Percentiles rank a stretch among this genome's conserved stretches.
Evolutionary conservation across 2,329 filamentous ascomycete species (phyloP).

Genomic region (Aspergillus hiratsukae): DNA sequence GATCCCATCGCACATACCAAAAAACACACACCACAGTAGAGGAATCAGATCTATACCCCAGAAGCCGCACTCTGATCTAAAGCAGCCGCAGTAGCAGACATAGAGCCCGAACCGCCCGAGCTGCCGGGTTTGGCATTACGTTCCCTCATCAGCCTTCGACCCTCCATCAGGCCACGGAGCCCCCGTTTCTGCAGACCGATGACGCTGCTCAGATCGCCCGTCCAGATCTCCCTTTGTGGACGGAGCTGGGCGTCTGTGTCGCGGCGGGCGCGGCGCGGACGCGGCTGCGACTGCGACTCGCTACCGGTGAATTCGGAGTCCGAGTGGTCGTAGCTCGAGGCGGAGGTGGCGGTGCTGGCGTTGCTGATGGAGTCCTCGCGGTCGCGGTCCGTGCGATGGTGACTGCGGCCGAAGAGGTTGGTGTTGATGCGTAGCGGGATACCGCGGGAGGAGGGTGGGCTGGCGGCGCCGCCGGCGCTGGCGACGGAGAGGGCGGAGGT

Average conservation of each 20-base stretch:
- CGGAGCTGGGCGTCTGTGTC: conserved; percentile 31
- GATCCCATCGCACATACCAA: background rate
- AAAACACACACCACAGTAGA: background rate
- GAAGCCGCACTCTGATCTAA: background rate
- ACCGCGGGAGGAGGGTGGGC: conserved; percentile 25
- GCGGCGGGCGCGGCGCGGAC: conserved; percentile 33
- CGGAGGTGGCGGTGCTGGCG: conserved; percentile 35
- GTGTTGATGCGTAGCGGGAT: conserved; percentile 40
- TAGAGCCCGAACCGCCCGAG: conserved; percentile 6
- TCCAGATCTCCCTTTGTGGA: conserved; percentile 66
- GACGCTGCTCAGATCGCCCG: conserved; percentile 68
- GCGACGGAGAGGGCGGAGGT: conserved; percentile 20
- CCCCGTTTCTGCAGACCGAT: conserved; percentile 95
- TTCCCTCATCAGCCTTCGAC: conserved; percentile 77
- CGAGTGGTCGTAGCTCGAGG: conserved; percentile 36
- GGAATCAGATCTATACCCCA: background rate
- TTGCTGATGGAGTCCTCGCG: conserved; percentile 39
- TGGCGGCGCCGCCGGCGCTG: conserved; percentile 23
- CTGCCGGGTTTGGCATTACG: conserved; percentile 45
- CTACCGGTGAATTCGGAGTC: conserved; percentile 30
- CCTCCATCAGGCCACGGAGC: conserved; percentile 89
- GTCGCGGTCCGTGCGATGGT: conserved; percentile 20
- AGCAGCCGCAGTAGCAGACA: background rate
- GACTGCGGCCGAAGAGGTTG: conserved; percentile 25
- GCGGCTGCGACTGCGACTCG: conserved; percentile 33